Percentiles rank a stretch among this genome's conserved stretches.
Evolutionary conservation across 768 basidiomycete species (phyloP).

Genomic region (Xerocomellus amylosporus): DNA sequence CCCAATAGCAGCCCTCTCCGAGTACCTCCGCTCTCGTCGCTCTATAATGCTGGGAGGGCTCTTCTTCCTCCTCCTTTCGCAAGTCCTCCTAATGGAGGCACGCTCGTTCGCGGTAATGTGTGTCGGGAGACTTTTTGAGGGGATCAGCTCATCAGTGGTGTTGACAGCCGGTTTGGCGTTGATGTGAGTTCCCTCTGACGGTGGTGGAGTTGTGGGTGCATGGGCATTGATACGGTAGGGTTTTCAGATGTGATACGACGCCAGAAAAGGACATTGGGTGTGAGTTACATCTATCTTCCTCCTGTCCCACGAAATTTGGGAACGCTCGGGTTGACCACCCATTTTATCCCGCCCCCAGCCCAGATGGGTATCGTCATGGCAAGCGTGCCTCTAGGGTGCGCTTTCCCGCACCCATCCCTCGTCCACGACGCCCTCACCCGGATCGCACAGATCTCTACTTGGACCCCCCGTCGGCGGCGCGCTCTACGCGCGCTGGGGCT

Average conservation of each 20-base stretch:
- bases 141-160: not conserved
- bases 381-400: not conserved
- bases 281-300: not conserved
- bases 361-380: not conserved
- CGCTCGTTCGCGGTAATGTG: not conserved
- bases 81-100: not conserved
- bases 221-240: not conserved
- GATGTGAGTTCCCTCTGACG: not conserved
- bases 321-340: not conserved
- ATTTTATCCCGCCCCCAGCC: not conserved
- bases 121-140: not conserved
- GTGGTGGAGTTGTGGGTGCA: not conserved
- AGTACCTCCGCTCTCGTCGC: not conserved
- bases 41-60: not conserved
- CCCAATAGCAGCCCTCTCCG: not conserved
- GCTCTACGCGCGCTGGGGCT: not conserved
- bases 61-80: not conserved
- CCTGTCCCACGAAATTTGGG: not conserved
- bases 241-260: not conserved
- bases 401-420: not conserved
- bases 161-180: not conserved
- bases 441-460: not conserved
- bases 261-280: not conserved
- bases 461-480: not conserved
- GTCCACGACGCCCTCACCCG: not conserved